A percentile compares a stretch with the other conserved stretches of the same genome.
These are phyloP conservation scores for Hyaloscypha hepaticicola DNA, from an alignment of 495 filamentous ascomycete genomes.

Conservation along the genomic window DNA sequence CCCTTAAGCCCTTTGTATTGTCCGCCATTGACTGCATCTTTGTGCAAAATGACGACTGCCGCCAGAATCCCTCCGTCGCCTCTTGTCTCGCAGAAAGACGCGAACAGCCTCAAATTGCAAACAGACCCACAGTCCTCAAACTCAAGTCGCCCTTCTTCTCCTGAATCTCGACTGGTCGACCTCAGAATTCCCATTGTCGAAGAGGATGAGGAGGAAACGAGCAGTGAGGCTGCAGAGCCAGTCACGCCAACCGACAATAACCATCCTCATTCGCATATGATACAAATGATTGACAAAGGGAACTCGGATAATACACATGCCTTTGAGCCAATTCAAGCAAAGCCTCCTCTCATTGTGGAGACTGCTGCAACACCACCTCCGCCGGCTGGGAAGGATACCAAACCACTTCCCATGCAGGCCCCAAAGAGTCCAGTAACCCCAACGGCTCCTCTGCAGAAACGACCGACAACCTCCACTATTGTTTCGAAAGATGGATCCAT, in stretches of 20 bases:
- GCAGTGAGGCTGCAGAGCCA: conserved; percentile 28
- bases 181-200: conserved; percentile 25
- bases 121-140: conserved; percentile 2
- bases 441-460: conserved; percentile 24
- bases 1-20: background rate
- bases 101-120: conserved; percentile 8
- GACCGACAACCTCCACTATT: conserved; percentile 25
- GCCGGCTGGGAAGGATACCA: background rate
- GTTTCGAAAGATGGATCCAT: conserved; percentile 31
- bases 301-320: background rate
- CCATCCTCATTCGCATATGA: conserved; percentile 8
- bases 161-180: conserved; percentile 22
- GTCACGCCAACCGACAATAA: conserved; percentile 24
- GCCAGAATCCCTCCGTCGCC: conserved; percentile 6
- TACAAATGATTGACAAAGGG: conserved; percentile 13
- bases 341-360: conserved; percentile 32
- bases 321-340: background rate
- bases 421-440: conserved; percentile 22
- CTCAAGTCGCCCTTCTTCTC: conserved; percentile 21
- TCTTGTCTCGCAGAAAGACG: background rate
- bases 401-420: conserved; percentile 2
- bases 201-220: conserved; percentile 29
- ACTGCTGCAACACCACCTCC: conserved; percentile 31
- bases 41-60: background rate
- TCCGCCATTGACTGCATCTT: background rate